Base-by-base conservation (phyloP, 164 flowering plant species). In the Houttuynia cordata region DNA sequence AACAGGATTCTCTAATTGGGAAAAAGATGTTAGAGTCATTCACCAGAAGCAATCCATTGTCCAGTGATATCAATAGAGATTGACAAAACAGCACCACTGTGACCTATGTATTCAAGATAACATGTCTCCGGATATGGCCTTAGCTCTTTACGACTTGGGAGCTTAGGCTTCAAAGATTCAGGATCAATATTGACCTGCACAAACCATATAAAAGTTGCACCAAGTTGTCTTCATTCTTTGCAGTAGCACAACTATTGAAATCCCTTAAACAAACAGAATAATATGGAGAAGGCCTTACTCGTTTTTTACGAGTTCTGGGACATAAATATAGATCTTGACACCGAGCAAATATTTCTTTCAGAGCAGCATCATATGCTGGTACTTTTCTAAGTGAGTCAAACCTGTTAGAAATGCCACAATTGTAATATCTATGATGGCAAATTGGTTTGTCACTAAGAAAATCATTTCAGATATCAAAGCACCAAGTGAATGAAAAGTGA, bases 1-100 rank as follows among this genome's bases (percentile, higher is more conserved):
- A 24, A 56, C 37, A 2, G 37, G 13, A 1, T 15, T 21, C 6
- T 9, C 20, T 12, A 21, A n/a, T 7, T 3, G 20, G 4, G 0
- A 37, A 53, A 15, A 1, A 22, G 53, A 53, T 1, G 30, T 24
- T 23, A 61, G 7, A 14, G 30, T 24, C 15, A 51, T 64, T 30
- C 55, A 90, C 97, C 96, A 76, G 96, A 94, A 57, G 95, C 96
- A 66, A 94, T 74, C 95, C 93, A 88, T 62, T 86, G 89, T 25
- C 95, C 97, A 0, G 93, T 80, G 58, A 73, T 23, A 30, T 91
- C 88, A 52, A 75, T 62, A 24, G 96, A 80, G 69, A 94, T 80
- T 49, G 97, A 87, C 42, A 68, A 51, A 62, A 94, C 96, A 60
- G 96, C 80, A 76, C 78, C 91, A 50, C 55, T 68, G 62, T 94